Evolutionary conservation across 2,329 filamentous ascomycete genomes (phyloP).

Genomic region (Didymella glomerata): DNA sequence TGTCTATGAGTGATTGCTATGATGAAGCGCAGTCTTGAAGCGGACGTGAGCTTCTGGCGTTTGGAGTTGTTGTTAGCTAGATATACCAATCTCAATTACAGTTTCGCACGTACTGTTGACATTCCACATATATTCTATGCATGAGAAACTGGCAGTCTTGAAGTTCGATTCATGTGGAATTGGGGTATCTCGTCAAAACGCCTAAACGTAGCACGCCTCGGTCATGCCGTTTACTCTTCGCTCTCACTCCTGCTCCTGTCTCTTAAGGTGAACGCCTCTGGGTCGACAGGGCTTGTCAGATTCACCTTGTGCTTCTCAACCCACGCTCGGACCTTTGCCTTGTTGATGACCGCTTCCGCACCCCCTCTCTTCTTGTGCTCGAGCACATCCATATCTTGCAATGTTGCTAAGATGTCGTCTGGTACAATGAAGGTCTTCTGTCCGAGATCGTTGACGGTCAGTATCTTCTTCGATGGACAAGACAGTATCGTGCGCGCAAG

Average conservation of each 20-base stretch:
- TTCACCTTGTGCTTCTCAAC: constrained; percentile 68
- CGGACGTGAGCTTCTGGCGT: background rate
- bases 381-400: constrained; percentile 81
- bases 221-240: constrained; percentile 39
- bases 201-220: background rate
- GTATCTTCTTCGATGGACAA: constrained; percentile 56
- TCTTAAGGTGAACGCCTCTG: constrained; percentile 76
- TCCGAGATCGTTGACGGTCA: constrained; percentile 77
- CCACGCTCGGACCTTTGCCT: constrained; percentile 71
- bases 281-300: constrained; percentile 72
- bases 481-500: constrained; percentile 73
- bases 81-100: background rate
- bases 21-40: background rate
- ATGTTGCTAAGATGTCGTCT: constrained; percentile 81
- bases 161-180: background rate
- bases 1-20: background rate
- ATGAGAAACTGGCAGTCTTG: background rate
- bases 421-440: constrained; percentile 81
- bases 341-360: constrained; percentile 62
- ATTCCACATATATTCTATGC: background rate
- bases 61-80: background rate
- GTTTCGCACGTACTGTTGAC: background rate
- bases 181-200: constrained; percentile 20
- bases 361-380: constrained; percentile 62
- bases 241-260: constrained; percentile 53